These are phyloP conservation scores for Leucosporidium yakuticum DNA, from an alignment of 768 basidiomycete genomes.

Conservation along the genomic window DNA sequence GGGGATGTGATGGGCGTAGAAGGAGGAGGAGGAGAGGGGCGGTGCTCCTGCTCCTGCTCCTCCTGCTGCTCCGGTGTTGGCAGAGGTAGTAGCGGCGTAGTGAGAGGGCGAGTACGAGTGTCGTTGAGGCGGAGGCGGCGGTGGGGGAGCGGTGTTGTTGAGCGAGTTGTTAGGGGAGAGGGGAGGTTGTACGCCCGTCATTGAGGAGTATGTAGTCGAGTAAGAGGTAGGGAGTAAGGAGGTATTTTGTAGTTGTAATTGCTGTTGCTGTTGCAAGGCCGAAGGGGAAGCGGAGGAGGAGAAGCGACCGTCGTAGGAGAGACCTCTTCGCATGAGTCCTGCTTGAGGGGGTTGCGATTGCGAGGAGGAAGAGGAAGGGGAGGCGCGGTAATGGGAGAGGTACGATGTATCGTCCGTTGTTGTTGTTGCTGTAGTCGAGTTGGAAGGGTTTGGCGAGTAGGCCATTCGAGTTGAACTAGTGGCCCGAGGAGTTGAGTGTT, in stretches of 20 bases:
- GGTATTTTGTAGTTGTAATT: too few relatives aligned
- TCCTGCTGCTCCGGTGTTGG: too few relatives aligned
- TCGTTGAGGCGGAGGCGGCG: neutral
- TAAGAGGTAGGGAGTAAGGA: slow-evolving; percentile 20
- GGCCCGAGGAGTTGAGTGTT: neutral
- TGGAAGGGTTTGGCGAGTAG: slow-evolving; percentile 19
- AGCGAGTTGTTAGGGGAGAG: neutral
- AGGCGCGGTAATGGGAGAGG: neutral
- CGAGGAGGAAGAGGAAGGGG: neutral
- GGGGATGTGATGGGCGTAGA: slow-evolving; percentile 31
- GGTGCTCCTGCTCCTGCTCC: too few relatives aligned
- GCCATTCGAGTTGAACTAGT: slow-evolving; percentile 4
- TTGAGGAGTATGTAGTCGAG: slow-evolving; percentile 7
- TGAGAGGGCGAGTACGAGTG: slow-evolving; percentile 16
- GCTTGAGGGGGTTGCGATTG: neutral
- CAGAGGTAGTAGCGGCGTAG: slow-evolving; percentile 11
- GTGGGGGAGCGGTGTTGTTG: neutral
- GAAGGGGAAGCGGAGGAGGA: neutral
- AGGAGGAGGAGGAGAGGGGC: slow-evolving; percentile 2
- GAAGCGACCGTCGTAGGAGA: slow-evolving; percentile 11
- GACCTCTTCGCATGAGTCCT: slow-evolving; percentile 11
- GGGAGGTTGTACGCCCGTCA: slow-evolving; percentile 7
- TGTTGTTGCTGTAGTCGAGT: neutral
- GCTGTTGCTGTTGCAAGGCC: too few relatives aligned
- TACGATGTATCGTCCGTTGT: neutral